Evolutionary conservation across 371 early-diverging fungal species (phyloP).

Genomic region (Capniomyces stellatus): DNA sequence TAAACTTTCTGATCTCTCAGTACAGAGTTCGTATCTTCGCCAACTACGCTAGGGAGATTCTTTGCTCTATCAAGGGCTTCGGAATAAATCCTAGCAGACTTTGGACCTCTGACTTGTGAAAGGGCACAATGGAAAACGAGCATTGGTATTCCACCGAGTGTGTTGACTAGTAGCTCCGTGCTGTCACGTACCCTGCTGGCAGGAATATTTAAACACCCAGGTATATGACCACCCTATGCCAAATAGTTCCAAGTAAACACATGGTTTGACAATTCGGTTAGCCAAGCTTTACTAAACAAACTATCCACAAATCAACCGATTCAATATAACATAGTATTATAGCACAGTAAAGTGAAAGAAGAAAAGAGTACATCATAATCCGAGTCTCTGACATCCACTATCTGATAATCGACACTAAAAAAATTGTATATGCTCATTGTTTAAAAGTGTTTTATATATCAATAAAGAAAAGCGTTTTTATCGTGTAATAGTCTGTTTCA

Average conservation of each 20-base stretch:
- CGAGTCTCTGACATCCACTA: constrained; percentile 64
- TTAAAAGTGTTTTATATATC: too few species aligned
- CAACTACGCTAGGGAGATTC: too few species aligned
- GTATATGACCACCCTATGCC: constrained; percentile 63
- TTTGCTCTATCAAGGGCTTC: constrained; percentile 24
- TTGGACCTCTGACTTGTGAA: constrained; percentile 72
- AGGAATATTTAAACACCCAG: constrained; percentile 55
- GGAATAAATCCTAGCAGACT: constrained; percentile 53
- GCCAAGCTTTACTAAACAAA: not conserved
- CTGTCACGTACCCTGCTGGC: constrained; percentile 33
- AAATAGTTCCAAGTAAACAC: not conserved
- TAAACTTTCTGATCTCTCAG: constrained; percentile 28
- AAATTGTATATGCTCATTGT: too few species aligned
- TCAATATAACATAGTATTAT: not conserved
- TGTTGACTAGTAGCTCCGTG: constrained; percentile 26
- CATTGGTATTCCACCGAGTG: constrained; percentile 37
- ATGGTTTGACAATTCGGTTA: not conserved
- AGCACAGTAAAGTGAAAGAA: not conserved
- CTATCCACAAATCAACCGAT: constrained; percentile 2
- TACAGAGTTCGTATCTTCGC: not conserved
- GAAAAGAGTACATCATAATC: constrained; percentile 37
- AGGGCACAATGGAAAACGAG: constrained; percentile 72
- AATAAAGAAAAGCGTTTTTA: too few species aligned
- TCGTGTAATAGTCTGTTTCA: not conserved
- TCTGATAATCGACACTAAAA: constrained; percentile 33